Evolutionary conservation across 352 stramenopile genomes (phyloP), one percentile per base, ranked within the genome.

Genomic region (Phytopythium aichiense): DNA sequence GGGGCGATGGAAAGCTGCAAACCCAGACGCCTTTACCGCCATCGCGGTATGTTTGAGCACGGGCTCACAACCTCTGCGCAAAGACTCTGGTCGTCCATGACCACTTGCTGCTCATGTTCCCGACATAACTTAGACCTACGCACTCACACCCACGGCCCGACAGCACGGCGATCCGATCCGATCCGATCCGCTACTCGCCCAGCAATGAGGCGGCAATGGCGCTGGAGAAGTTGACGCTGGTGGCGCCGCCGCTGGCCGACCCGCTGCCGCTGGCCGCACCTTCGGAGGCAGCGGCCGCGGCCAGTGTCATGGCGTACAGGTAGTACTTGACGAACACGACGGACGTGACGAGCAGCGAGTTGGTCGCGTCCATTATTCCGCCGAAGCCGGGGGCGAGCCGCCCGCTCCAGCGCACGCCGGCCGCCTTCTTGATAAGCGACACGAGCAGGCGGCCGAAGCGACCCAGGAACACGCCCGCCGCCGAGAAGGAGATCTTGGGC

Each of bases 361-460:
- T 95, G 23, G 98, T 92, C 23, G 94, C 86, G 65, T 99, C 95
- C 40, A 98, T 74, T 3, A 98, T 86, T 13, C 95, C 96, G 22
- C 96, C 96, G 67, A 98, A 95, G 58, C 97, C 96, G 8, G 96
- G 96, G 63, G 98, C 96, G 4, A 99, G 71, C 59, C 88, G 83
- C 18, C 94, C 94, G 48, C 96, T 98, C 68, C 98, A 94, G 64
- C 98, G 98, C 30, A 99, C 76, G 0, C 87, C 85, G 18, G 94
- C 92, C 69, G 98, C 92, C 35, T 95, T 82, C 73, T 99, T 98
- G 22, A 98, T 69, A 75, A 99, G 95, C n/a, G 84, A 97, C 56
- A 96, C 93, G 23, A 97, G 98, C 22, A 99, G 73, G 65, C 98
- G 95, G 28, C 96, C 96, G 20, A 98, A 75, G 9, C 98, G 84